Evolutionary conservation across 371 early-diverging fungal species (phyloP), one percentile per base, ranked within the genome.

Genomic region (Batkoa obscura): DNA sequence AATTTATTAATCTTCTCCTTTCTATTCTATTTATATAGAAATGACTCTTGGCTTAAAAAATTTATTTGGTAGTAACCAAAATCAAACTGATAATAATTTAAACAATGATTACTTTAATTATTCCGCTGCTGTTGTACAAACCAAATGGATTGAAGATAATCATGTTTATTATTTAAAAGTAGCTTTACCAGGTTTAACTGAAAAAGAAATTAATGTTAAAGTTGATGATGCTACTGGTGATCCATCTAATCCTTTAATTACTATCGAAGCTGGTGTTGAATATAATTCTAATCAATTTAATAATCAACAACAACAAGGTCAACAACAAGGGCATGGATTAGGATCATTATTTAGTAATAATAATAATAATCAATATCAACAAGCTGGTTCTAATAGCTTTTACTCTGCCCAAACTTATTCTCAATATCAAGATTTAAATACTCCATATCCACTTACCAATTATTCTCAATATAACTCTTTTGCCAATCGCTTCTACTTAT

Each of bases 171-270:
- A 50, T 35, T 50, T 34, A 8, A 50, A 50, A 34, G 34, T 50
- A 13, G 51, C 51, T 15, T 35, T 50, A 13, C 51, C 51, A 13
- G 51, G 51, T 35, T 35, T 50, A 6, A 50, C 51, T 15, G 51
- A 50, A 6, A 50, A 30, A 6, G 36, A 50, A 9, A 30, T 50
- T 35, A 13, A 32, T 15, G 6, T 50, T 10, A 50, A 50, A 34
- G 23, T 50, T 3, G 36, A 31, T 35, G 51, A 50, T 35, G 34
- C 12, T 35, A 9, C 17, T 8, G 34, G 36, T 30, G 31, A 50
- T 15, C 23, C 51, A 30, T 9, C 51, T 35, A 9, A 50, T 15
- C 51, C 51, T 15, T 32, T 50, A 6, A 8, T 50, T 9, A 10
- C 15, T 30, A 50, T 50, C 51, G 10, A 36, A 13, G 51, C 51